phyloP scores from a whole-genome alignment of 2,329 filamentous ascomycete species.

The Phaeosphaeriaceae sp. region DNA sequence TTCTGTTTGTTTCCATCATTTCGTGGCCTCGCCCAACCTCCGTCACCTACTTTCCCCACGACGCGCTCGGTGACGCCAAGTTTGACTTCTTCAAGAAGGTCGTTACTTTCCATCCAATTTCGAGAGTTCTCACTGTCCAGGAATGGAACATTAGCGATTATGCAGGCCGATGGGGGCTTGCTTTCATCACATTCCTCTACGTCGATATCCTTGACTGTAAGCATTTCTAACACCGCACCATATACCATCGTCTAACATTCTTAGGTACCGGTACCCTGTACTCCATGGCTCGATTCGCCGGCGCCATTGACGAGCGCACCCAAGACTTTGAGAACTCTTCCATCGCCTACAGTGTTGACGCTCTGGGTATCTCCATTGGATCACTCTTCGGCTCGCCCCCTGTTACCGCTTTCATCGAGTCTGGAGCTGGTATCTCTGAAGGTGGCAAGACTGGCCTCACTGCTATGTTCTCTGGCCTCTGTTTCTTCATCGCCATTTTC shows the following conservation, averaged over 20 bases:
- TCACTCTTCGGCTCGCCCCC: slow-evolving; percentile 79
- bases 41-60: slow-evolving; percentile 84
- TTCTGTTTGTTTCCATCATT: slow-evolving; percentile 83
- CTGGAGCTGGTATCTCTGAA: slow-evolving; percentile 88
- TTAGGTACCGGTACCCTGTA: slow-evolving; percentile 78
- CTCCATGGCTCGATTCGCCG: slow-evolving; percentile 85
- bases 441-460: slow-evolving; percentile 87
- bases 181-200: slow-evolving; percentile 87
- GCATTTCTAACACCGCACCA: slow-evolving; percentile 1
- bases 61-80: slow-evolving; percentile 67
- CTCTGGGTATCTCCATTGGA: slow-evolving; percentile 80
- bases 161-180: slow-evolving; percentile 79
- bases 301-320: slow-evolving; percentile 79
- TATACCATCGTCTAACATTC: slow-evolving; percentile 3
- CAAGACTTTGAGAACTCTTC: slow-evolving; percentile 89
- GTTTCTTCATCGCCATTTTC: slow-evolving; percentile 81
- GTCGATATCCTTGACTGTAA: slow-evolving; percentile 83
- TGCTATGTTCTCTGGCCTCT: slow-evolving; percentile 77
- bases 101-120: slow-evolving; percentile 81
- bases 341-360: slow-evolving; percentile 83
- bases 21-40: slow-evolving; percentile 81
- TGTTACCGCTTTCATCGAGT: slow-evolving; percentile 87
- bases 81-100: slow-evolving; percentile 92
- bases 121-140: slow-evolving; percentile 72
- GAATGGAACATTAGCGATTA: slow-evolving; percentile 74